Conservation (phyloP, 169 alveolate genomes). For the Plasmodium relictum region DNA sequence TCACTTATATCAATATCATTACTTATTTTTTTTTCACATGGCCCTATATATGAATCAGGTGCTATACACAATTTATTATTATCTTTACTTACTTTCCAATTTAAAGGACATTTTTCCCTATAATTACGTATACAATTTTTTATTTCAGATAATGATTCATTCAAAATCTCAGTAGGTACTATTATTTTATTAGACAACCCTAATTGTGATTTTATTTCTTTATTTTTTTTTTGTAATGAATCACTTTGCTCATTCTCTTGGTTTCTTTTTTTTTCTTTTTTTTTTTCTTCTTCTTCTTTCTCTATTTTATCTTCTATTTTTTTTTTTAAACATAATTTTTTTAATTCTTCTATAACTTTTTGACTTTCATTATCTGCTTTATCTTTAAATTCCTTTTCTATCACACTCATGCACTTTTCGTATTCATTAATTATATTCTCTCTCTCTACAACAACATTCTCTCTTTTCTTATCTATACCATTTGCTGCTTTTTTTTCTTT, state of each 20-base stretch:
- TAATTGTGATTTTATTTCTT: conserved; percentile 14
- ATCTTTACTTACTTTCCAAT: conserved; percentile 42
- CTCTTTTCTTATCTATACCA: not conserved
- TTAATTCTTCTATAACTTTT: conserved; percentile 38
- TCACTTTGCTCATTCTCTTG: not conserved
- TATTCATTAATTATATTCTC: conserved; percentile 21
- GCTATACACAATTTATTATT: conserved; percentile 74
- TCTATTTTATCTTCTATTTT: conserved; percentile 44
- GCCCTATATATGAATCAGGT: conserved; percentile 81
- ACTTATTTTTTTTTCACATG: conserved; percentile 76
- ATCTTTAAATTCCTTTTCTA: conserved; percentile 61
- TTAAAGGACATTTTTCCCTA: conserved; percentile 59
- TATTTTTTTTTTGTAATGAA: conserved; percentile 1
- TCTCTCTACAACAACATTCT: not conserved
- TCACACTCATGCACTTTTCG: conserved; percentile 37
- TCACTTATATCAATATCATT: conserved; percentile 48
- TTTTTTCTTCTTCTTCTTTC: conserved; percentile 11
- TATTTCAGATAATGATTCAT: conserved; percentile 61
- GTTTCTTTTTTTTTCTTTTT: not conserved
- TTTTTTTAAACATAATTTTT: conserved; percentile 46
- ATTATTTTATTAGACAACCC: conserved; percentile 64
- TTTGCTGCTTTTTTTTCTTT: not conserved
- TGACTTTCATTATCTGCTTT: conserved; percentile 13
- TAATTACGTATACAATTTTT: conserved; percentile 70
- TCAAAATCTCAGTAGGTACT: conserved; percentile 8